Evolutionary conservation across 176 grass and related monocot genomes (phyloP).

Genomic region (Ensete glaucum): DNA sequence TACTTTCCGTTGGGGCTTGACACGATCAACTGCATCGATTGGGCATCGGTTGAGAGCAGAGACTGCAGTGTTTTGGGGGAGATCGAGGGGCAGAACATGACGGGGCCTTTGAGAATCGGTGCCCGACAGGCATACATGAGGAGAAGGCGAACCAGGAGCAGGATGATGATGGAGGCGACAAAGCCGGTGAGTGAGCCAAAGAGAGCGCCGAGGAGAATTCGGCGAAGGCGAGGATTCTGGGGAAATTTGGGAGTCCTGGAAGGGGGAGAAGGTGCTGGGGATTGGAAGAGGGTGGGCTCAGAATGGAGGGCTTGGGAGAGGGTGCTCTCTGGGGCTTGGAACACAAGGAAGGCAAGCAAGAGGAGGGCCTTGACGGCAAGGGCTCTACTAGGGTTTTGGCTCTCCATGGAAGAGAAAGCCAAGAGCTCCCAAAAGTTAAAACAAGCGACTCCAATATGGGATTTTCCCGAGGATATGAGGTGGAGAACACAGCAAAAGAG

Average conservation of each 20-base stretch:
- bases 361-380: slow-evolving; percentile 32
- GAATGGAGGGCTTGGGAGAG: slow-evolving; percentile 48
- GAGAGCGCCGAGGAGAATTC: slow-evolving; percentile 71
- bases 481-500: neutral
- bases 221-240: slow-evolving; percentile 35
- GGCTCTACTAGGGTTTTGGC: slow-evolving; percentile 75
- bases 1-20: slow-evolving; percentile 45
- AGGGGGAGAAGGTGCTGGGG: slow-evolving; percentile 25
- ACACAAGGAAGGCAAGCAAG: slow-evolving; percentile 15
- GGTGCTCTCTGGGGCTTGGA: slow-evolving; percentile 29
- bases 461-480: neutral
- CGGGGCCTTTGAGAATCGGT: slow-evolving; percentile 65
- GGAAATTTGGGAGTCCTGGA: slow-evolving; percentile 34
- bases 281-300: slow-evolving; percentile 39
- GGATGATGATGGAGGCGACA: slow-evolving; percentile 56
- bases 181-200: slow-evolving; percentile 80
- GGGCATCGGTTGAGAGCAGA: slow-evolving; percentile 41
- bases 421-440: neutral
- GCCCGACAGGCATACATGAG: slow-evolving; percentile 57
- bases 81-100: slow-evolving; percentile 83
- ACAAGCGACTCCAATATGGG: neutral
- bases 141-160: slow-evolving; percentile 55
- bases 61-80: slow-evolving; percentile 55
- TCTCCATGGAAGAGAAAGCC: slow-evolving; percentile 30
- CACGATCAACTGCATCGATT: slow-evolving; percentile 29